Evolutionary conservation across 2,329 filamentous ascomycete species (phyloP), one percentile per base, ranked within the genome.

Genomic region (Verticillium klebahnii): DNA sequence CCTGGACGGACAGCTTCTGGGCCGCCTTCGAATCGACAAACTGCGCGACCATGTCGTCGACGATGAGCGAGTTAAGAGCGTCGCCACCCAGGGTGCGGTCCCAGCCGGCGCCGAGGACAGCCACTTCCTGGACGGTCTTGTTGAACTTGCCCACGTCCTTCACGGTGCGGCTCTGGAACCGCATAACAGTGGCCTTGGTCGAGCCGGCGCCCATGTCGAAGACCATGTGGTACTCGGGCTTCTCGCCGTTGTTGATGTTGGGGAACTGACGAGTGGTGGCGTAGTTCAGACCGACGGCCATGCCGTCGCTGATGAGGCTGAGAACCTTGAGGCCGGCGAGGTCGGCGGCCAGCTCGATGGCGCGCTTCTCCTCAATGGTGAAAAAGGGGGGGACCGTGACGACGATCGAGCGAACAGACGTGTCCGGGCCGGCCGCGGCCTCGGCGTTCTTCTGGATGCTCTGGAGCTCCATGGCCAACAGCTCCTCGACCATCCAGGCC

Each of bases 161-260:
- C 65, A 98, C 89, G 1, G 85, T 88, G 68, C 89, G 89, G 72
- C 91, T 90, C 75, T 97, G 93, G 78, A 99, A 97, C 70, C 89
- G 90, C 73, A 99, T 78, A 59, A 99, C 81, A 7, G 93, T 95
- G 5, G 94, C 94, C 69, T 92, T 96, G 36, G 94, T 91, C 56
- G 92, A 97, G 5, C 95, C 95, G 67, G 95, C 93, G 67, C 95
- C 95, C 93, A 99, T 98, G 73, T 99, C 95, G 72, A 95, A 99
- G 34, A 99, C 87, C 74, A 99, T 79, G 77, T 99, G 92, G 69
- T 93, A 86, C 76, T 99, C 95, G 0, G 95, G 89, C 79, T 93
- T 93, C 66, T 85, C 89, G 60, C 92, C 92, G 60, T 95, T 89
- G 61, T 86, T 90, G 63, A 95, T 82, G 69, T 86, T 92, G 40